phyloP scores from a whole-genome alignment of 805 yeast species.

The Kluyveromyces siamensis region DNA sequence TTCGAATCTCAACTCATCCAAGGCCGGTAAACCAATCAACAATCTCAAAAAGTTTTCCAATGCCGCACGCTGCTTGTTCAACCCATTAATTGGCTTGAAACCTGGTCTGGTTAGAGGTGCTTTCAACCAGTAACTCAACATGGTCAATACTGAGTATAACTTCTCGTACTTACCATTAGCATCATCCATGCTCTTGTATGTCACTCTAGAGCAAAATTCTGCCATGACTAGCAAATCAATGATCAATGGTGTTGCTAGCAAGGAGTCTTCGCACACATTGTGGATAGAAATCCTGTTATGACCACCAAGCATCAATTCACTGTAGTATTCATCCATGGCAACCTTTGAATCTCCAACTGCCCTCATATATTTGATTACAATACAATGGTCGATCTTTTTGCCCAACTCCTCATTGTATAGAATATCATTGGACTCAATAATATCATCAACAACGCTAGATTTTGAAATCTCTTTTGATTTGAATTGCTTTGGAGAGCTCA shows the following conservation, averaged over 20 bases:
- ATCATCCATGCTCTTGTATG: constrained; percentile 52
- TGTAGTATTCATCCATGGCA: constrained; percentile 97
- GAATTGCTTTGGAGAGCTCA: constrained; percentile 88
- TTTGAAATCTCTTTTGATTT: constrained; percentile 92
- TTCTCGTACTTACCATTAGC: constrained; percentile 42
- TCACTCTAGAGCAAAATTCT: constrained; percentile 81
- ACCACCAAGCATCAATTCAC: constrained; percentile 95
- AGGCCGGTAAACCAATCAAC: constrained; percentile 81
- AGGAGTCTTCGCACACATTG: constrained; percentile 93
- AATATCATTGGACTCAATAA: constrained; percentile 78
- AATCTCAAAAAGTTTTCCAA: constrained; percentile 85
- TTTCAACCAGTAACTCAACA: constrained; percentile 90
- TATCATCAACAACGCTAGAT: constrained; percentile 88
- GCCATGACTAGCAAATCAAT: constrained; percentile 85
- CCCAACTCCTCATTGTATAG: constrained; percentile 77
- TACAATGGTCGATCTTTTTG: constrained; percentile 79
- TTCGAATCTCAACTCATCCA: constrained; percentile 88
- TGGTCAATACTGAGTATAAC: constrained; percentile 78
- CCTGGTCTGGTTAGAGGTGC: constrained; percentile 94
- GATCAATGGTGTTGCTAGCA: constrained; percentile 89
- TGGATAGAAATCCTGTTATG: constrained; percentile 91
- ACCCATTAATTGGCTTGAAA: constrained; percentile 80
- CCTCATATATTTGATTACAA: constrained; percentile 86
- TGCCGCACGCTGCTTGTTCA: constrained; percentile 90
- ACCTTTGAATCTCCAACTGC: constrained; percentile 96